phyloP scores from a whole-genome alignment of 257 asterid species.

The Salvia hispanica region DNA sequence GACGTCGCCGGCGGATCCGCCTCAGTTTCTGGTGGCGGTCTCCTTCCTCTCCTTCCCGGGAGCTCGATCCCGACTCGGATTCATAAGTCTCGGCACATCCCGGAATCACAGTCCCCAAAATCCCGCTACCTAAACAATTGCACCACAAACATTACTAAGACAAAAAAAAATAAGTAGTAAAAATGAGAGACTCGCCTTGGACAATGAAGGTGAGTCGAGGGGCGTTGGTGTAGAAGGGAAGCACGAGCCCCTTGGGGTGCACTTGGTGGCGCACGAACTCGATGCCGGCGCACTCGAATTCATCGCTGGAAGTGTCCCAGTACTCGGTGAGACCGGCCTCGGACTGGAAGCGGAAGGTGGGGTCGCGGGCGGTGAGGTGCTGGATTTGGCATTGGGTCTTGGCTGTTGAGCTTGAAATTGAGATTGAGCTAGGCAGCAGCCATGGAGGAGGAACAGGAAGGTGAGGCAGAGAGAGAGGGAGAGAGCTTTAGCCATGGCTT shows the following conservation, averaged over 20 bases:
- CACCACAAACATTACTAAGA: no score
- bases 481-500: constrained; percentile 31
- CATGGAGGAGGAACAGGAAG: constrained; percentile 32
- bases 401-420: constrained; percentile 36
- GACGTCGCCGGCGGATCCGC: constrained; percentile 54
- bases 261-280: constrained; percentile 40
- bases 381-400: constrained; percentile 46
- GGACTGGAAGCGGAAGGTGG: no score
- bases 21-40: constrained; percentile 63
- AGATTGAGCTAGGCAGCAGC: constrained; percentile 30
- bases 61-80: constrained; percentile 28
- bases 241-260: constrained; percentile 49
- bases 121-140: constrained; percentile 43
- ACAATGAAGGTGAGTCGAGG: constrained; percentile 52
- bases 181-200: constrained; percentile 36
- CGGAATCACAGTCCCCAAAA: constrained; percentile 51
- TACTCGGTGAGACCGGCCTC: constrained; percentile 54
- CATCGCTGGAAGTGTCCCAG: constrained; percentile 39
- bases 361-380: constrained; percentile 48
- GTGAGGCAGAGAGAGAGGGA: constrained; percentile 24
- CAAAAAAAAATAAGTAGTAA: no score
- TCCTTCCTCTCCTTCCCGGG: constrained; percentile 15
- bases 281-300: constrained; percentile 54
- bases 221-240: constrained; percentile 53
- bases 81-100: constrained; percentile 67